phyloP scores from a whole-genome alignment of 2,329 filamentous ascomycete genomes.

The Fusarium foetens region DNA sequence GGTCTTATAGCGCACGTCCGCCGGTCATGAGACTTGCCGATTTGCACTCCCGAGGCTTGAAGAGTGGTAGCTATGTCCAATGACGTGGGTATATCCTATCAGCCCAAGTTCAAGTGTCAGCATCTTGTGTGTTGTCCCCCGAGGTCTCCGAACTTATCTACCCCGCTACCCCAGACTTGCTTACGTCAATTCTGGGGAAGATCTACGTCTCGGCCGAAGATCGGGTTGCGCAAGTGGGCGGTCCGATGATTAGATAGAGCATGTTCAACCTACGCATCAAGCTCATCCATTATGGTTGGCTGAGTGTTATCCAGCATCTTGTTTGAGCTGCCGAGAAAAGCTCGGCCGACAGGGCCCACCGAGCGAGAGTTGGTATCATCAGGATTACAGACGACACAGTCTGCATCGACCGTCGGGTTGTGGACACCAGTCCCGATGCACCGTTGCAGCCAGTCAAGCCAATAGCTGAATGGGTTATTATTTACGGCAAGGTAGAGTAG shows the following conservation, averaged over 20 bases:
- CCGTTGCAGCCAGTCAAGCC: rapidly evolving
- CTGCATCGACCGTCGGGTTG: background rate
- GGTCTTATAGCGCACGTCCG: background rate
- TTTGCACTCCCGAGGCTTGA: background rate
- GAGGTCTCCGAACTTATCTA: background rate
- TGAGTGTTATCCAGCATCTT: no score
- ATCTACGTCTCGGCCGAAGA: background rate
- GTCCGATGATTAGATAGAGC: background rate
- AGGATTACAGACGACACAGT: rapidly evolving
- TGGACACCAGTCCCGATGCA: background rate
- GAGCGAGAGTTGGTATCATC: rapidly evolving
- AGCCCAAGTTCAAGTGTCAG: background rate
- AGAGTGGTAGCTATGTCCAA: background rate
- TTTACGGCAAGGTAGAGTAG: background rate
- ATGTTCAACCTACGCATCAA: background rate
- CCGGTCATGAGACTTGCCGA: background rate
- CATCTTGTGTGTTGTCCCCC: background rate
- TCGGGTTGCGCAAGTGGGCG: background rate
- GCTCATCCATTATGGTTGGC: no score
- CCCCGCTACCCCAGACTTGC: background rate
- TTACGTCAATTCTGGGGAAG: background rate
- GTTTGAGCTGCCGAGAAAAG: background rate
- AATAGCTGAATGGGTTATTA: rapidly evolving
- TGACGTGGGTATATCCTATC: background rate
- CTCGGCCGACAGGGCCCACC: background rate